Base-by-base conservation (phyloP, 148 eudicot species). In the Camellia japonica region DNA sequence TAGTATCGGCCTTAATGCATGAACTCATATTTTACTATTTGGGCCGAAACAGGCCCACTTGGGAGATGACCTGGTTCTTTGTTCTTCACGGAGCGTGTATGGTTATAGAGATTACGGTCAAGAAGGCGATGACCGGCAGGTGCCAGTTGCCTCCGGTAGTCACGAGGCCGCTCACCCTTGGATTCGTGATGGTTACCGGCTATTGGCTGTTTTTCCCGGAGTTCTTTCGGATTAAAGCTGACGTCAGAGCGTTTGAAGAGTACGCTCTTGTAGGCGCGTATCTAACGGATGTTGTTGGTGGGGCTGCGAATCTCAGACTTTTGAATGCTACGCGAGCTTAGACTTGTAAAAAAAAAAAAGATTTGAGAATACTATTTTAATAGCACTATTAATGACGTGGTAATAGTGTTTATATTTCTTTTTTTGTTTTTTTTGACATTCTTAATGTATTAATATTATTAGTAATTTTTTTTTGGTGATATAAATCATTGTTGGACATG, bases 21-120 rank as follows among this genome's bases (percentile, higher is more conserved):
- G 94, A 91, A 83, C 78, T 89, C 38, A 83, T 89, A 11, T 84
- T 85, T 51, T 90, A 81, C 49, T 80, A 90, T 65, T 59, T 90
- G 4, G 86, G 87, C 19, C 86, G 90, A 8, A 76, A 12, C 67
- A 5, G 61, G 54, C 89, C 92, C 80, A 89, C 86, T 0, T 83
- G 84, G 66, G 86, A 83, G 76, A 73, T 85, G 55, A 87, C 86
- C 49, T 72, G 84, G 77, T 91, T 87, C 77, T 91, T 91, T 46
- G 42, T 87, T 38, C 73, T 83, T 1, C 89, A 91, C 52, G 90
- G 92, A 30, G 66, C 79, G n/a, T 84, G 83, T 49, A 42, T 89
- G 41, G 78, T 87, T 54, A 61, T 79, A 4, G 94, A 91, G 82
- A 82, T 82, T 2, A 51, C 61, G 0, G 69, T 79, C 11, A 88